phyloP scores from a whole-genome alignment of 352 stramenopile species.

The Globisporangium spinosum region DNA sequence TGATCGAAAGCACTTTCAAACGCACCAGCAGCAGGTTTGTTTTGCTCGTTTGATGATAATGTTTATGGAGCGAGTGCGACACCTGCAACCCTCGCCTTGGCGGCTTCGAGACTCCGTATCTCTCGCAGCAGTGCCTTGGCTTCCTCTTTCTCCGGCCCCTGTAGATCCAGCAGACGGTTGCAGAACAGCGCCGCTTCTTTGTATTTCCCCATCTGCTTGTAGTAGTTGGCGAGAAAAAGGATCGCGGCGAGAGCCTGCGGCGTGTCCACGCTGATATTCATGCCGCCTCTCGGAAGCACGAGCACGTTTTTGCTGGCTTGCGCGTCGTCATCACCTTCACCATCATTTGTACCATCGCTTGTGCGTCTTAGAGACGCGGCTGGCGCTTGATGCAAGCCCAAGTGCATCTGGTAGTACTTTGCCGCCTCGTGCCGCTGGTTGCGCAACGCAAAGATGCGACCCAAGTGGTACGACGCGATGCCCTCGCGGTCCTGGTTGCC shows the following conservation, averaged over 20 bases:
- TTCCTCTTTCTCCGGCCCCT: slow-evolving; percentile 80
- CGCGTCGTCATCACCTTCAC: slow-evolving; percentile 1
- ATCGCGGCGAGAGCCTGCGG: slow-evolving; percentile 58
- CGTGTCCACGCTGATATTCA: slow-evolving; percentile 58
- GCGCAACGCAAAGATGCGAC: slow-evolving; percentile 47
- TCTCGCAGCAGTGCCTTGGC: slow-evolving; percentile 74
- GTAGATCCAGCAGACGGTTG: slow-evolving; percentile 71
- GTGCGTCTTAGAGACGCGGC: neutral
- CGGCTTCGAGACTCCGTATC: slow-evolving; percentile 67
- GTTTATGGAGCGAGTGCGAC: neutral
- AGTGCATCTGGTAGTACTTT: slow-evolving; percentile 71
- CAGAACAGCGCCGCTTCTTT: slow-evolving; percentile 61
- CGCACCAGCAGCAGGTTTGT: neutral
- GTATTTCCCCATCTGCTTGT: slow-evolving; percentile 64
- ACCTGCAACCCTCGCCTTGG: slow-evolving; percentile 12
- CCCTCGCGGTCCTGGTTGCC: slow-evolving; percentile 74
- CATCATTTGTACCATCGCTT: neutral
- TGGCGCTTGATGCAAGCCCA: slow-evolving; percentile 40
- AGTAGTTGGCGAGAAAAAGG: slow-evolving; percentile 81
- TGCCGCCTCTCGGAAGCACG: slow-evolving; percentile 16
- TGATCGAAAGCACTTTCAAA: neutral
- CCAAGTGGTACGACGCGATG: slow-evolving; percentile 69
- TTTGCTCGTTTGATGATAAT: neutral
- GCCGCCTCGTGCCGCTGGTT: slow-evolving; percentile 54
- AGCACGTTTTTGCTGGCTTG: slow-evolving; percentile 9